Base-by-base conservation (phyloP, 2,329 filamentous ascomycete species). In the Hypomyces rosellus region DNA sequence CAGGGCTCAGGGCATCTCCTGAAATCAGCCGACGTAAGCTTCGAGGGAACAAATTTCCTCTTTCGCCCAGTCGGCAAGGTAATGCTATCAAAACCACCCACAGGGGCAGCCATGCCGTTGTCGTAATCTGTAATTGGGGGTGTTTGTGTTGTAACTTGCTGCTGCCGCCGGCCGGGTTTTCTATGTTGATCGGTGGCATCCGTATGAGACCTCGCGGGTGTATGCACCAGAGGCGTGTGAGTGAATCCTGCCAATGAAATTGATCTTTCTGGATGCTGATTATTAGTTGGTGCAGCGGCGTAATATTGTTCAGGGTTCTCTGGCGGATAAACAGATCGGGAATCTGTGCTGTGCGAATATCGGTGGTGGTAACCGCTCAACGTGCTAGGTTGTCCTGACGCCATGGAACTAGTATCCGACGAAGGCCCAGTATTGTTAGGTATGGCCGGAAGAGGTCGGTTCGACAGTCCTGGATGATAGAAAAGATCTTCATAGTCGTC, bases 171-270 rank as follows among this genome's bases (percentile, higher is more conserved):
- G 52, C 77, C 75, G 65, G 73, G 67, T 61, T 74, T 75, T 59
- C 75, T 78, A 37, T 81, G 74, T 59, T 84, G 80, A 55, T 85
- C 85, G 37, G 95, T 87, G 37, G 91, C 91, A 70, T 99, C 93
- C 8, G 93, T 99, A 68, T 95, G 91, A 34, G 93, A 96, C 51
- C 93, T 82, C 37, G 88, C 85, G n/a, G 93, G 90, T 30, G 90
- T 80, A 55, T 88, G 80, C 30, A 92, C 79, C 52, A 84, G 80
- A 34, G 91, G 90, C 7, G 88, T 87, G 55, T 85, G 88, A 62
- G 84, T 88, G 65, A 95, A 88, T 55, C 82, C 89, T 3, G 87
- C 84, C 51, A 97, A 69, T 30, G 92, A 97, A 34, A 89, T 88
- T 5, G 89, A 93, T 61, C 89, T 78, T 57, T 84, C 81, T 2